Base-by-base conservation (phyloP, 129 eudicot genomes). In the Flaveria ramosissima region DNA sequence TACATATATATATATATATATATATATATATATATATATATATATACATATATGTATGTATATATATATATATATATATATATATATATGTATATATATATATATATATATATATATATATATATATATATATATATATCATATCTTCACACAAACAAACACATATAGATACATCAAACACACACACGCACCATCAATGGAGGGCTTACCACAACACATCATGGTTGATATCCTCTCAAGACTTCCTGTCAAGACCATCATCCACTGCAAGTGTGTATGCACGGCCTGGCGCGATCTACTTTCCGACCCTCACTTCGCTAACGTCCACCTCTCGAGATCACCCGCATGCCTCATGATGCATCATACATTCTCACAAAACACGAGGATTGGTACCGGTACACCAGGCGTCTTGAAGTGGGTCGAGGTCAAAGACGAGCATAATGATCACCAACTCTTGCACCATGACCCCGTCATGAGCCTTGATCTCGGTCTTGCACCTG, bases 251-350 rank as follows among this genome's bases (percentile, higher is more conserved):
- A 74, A 80, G 15, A 80, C 84, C 14, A 70, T 86, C 69, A 67
- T 81, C 66, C 41, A 70, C 21, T 80, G 84, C 84, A 68, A 60
- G 68, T 77, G 56, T 23, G 89, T 85, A 5, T 85, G 87, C 84
- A 83, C 62, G 71, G 19, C 61, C 6, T 88, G 87, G 86, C 71
- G 36, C 20, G n/a, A 69, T 23, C 75, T 88, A 24, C 52, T 85
- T 75, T 45, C 64, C 6, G 60, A 75, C 12, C 80, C 83, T 45
- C 67, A 75, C 23, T 85, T 88, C 62, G 73, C 32, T 4, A 23
- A 47, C 9, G 36, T 75, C 57, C 88, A 83, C 57, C 74, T 78
- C 66, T 81, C 83, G 1, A 73, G 82, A 39, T 75, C 92, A 56
- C 77, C 68, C 9, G 39, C 79, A 45, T 24, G 83, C 63, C 66